phyloP scores from a whole-genome alignment of 768 basidiomycete species.

The Chalciporus pseudorubinellus region DNA sequence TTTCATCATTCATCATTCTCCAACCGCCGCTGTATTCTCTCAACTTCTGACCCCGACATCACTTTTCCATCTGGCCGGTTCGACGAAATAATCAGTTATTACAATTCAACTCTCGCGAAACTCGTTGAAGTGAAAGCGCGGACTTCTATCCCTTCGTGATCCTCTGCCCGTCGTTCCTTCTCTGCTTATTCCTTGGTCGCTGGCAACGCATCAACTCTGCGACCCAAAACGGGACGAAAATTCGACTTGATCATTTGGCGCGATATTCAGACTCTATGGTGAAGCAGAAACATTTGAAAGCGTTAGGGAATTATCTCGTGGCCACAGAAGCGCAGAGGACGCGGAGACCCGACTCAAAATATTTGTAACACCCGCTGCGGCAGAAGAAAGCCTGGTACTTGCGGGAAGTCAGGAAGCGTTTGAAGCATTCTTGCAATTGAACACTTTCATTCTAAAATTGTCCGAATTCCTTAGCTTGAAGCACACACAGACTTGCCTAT shows the following conservation, averaged over 20 bases:
- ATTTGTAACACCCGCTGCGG: conserved; percentile 60
- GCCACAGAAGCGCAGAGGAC: conserved; percentile 68
- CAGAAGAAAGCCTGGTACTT: conserved; percentile 49
- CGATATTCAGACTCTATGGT: conserved; percentile 82
- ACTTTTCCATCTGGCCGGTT: conserved; percentile 55
- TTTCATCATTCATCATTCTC: conserved; percentile 66
- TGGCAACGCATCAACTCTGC: conserved; percentile 28
- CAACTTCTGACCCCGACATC: conserved; percentile 62
- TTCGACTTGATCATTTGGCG: conserved; percentile 84
- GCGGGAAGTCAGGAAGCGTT: conserved; percentile 59
- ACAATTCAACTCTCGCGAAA: conserved; percentile 43
- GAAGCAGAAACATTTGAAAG: conserved; percentile 86
- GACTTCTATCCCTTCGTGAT: conserved; percentile 33
- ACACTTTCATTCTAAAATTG: conserved; percentile 67
- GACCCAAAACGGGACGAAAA: conserved; percentile 38
- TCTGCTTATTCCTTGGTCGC: conserved; percentile 34
- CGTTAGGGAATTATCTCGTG: conserved; percentile 56
- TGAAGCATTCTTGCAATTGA: conserved; percentile 70
- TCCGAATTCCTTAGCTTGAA: conserved; percentile 51
- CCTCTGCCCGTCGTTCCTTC: conserved; percentile 30
- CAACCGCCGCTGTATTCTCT: conserved; percentile 82
- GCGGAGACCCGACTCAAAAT: conserved; percentile 60
- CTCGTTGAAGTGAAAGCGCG: conserved; percentile 42
- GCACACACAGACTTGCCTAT: not conserved
- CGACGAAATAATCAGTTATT: conserved; percentile 47